Evolutionary conservation across 1,139 yeast species (phyloP).

Genomic region (Petasospora rhodanensis): DNA sequence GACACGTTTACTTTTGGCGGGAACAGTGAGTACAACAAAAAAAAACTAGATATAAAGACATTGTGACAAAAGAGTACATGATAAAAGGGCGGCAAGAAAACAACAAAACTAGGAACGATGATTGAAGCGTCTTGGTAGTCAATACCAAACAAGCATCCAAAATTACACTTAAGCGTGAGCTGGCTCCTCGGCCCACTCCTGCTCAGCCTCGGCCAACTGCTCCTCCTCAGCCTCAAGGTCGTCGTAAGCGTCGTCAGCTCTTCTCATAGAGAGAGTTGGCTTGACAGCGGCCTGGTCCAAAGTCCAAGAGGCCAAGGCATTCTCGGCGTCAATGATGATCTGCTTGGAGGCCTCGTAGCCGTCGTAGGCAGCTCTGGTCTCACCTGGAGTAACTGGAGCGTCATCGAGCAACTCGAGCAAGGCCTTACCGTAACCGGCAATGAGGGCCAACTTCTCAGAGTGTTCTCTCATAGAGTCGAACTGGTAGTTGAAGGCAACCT

Average conservation of each 20-base stretch:
- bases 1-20: background rate
- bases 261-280: constrained; percentile 88
- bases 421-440: constrained; percentile 99
- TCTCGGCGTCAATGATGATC: constrained; percentile 95
- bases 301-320: constrained; percentile 95
- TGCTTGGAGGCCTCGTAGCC: constrained; percentile 98
- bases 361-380: constrained; percentile 96
- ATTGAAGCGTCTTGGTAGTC: no score
- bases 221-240: constrained; percentile 43
- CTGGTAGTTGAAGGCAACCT: constrained; percentile 96
- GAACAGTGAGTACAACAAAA: no score
- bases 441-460: constrained; percentile 92
- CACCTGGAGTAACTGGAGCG: constrained; percentile 98
- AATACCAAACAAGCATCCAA: no score
- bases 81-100: no score
- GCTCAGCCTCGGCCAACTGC: constrained; percentile 31
- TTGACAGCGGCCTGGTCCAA: constrained; percentile 91
- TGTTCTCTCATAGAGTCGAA: constrained; percentile 95
- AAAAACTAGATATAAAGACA: background rate
- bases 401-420: constrained; percentile 92
- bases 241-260: constrained; percentile 59
- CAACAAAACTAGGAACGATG: no score
- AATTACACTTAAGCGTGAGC: constrained; percentile 22
- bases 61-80: background rate
- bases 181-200: constrained; percentile 44